phyloP scores from a whole-genome alignment of 2,329 filamentous ascomycete species.

The Ophiosphaerella narmari region DNA sequence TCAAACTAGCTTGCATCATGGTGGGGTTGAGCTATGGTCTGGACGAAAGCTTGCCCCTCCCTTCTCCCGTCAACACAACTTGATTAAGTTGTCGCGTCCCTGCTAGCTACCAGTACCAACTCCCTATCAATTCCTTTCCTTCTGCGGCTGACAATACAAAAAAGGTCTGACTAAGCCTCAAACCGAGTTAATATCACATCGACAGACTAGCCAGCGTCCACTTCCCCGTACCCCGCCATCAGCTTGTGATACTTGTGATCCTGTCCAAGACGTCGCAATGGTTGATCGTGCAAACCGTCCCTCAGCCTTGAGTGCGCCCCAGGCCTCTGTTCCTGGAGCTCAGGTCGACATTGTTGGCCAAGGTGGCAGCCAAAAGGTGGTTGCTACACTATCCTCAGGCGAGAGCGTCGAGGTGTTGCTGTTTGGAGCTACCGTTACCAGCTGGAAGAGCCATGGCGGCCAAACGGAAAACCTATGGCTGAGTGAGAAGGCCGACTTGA shows the following conservation, averaged over 20 bases:
- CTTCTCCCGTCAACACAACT: slow-evolving; percentile 17
- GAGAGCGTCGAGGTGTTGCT: slow-evolving; percentile 85
- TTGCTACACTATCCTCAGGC: slow-evolving; percentile 81
- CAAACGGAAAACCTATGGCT: slow-evolving; percentile 81
- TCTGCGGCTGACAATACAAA: too few relatives aligned
- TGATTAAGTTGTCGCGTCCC: slow-evolving; percentile 18
- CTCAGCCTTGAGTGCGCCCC: slow-evolving; percentile 64
- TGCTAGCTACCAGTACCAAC: slow-evolving; percentile 12
- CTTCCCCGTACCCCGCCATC: slow-evolving; percentile 6
- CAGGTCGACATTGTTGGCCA: slow-evolving; percentile 79
- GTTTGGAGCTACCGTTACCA: slow-evolving; percentile 89
- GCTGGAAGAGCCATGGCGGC: slow-evolving; percentile 83
- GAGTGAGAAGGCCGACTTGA: slow-evolving; percentile 77
- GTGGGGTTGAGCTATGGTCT: slow-evolving; percentile 24
- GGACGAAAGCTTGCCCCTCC: slow-evolving; percentile 21
- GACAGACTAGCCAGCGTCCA: background rate
- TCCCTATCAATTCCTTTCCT: slow-evolving; percentile 1
- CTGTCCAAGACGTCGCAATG: slow-evolving; percentile 51
- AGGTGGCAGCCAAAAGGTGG: slow-evolving; percentile 71
- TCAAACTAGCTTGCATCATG: slow-evolving; percentile 17
- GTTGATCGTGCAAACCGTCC: slow-evolving; percentile 87
- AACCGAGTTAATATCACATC: too few relatives aligned
- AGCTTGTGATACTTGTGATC: slow-evolving; percentile 4
- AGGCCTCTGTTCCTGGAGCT: slow-evolving; percentile 66
- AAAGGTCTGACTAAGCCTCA: too few relatives aligned